These are phyloP conservation scores for Coemansia sp. DNA, from an alignment of 371 early-diverging fungal genomes.

Conservation along the genomic window DNA sequence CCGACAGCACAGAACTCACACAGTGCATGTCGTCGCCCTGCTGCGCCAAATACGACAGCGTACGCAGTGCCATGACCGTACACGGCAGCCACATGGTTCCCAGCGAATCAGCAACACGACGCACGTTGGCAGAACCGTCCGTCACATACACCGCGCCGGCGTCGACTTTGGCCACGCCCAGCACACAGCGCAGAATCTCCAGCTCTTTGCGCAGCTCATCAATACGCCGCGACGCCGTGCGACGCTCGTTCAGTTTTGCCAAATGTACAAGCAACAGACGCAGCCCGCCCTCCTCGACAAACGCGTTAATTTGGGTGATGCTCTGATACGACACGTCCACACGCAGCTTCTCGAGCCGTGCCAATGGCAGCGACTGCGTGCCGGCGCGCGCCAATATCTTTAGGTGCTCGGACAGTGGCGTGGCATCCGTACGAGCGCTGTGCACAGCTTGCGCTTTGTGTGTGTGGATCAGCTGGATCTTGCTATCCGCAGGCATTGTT, in stretches of 20 bases:
- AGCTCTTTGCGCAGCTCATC: slow-evolving; percentile 44
- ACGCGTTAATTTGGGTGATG: slow-evolving; percentile 35
- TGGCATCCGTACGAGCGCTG: slow-evolving; percentile 2
- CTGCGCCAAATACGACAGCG: slow-evolving; percentile 25
- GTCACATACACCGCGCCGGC: slow-evolving; percentile 17
- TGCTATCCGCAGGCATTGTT: slow-evolving; percentile 33
- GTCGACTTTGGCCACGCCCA: slow-evolving; percentile 33
- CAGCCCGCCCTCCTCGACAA: slow-evolving; percentile 43
- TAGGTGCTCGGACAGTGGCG: slow-evolving; percentile 46
- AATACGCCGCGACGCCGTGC: slow-evolving; percentile 23
- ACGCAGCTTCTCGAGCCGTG: slow-evolving; percentile 45
- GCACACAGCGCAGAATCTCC: slow-evolving; percentile 39
- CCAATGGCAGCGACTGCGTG: slow-evolving; percentile 45
- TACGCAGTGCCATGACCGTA: slow-evolving; percentile 33
- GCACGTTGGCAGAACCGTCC: slow-evolving; percentile 13
- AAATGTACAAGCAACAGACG: slow-evolving; percentile 37
- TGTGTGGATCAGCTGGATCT: slow-evolving; percentile 41
- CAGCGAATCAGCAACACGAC: slow-evolving; percentile 35
- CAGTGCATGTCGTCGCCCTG: slow-evolving; percentile 12
- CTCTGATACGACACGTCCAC: slow-evolving; percentile 44
- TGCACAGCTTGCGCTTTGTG: slow-evolving; percentile 20
- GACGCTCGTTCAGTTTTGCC: slow-evolving; percentile 37
- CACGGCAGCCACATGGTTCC: slow-evolving; percentile 43
- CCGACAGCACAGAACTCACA: slow-evolving; percentile 12
- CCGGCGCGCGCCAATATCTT: slow-evolving; percentile 31